phyloP scores from a whole-genome alignment of 805 yeast species.

The Grigorovia humatica region DNA sequence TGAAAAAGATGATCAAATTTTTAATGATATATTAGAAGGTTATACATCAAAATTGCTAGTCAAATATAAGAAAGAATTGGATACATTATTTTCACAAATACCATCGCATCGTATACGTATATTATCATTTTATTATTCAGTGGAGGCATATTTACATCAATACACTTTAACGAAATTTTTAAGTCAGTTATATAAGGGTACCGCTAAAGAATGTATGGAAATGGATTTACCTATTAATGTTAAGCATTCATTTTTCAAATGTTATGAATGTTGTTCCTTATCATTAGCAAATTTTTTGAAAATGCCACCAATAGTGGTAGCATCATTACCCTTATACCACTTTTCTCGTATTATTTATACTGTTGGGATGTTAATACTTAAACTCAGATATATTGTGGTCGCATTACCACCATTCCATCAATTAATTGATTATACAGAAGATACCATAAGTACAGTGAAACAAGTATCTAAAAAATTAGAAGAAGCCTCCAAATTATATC shows the following conservation, averaged over 20 bases:
- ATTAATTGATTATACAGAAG: slow-evolving; percentile 38
- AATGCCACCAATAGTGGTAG: slow-evolving; percentile 37
- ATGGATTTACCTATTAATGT: slow-evolving; percentile 22
- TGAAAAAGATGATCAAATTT: slow-evolving; percentile 4
- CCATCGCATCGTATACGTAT: slow-evolving; percentile 31
- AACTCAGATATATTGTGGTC: slow-evolving; percentile 45
- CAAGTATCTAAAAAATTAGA: slow-evolving; percentile 19
- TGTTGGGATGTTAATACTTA: slow-evolving; percentile 46
- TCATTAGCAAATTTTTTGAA: slow-evolving; percentile 40
- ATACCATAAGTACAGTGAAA: slow-evolving; percentile 29
- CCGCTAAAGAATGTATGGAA: slow-evolving; percentile 6
- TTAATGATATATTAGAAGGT: slow-evolving; percentile 11
- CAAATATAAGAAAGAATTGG: slow-evolving; percentile 42
- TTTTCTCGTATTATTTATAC: slow-evolving; percentile 52
- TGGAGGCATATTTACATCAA: slow-evolving; percentile 58
- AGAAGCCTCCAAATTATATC: slow-evolving; percentile 26
- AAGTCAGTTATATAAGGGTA: slow-evolving; percentile 5
- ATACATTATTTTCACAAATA: slow-evolving; percentile 32
- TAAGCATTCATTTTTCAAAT: slow-evolving; percentile 36
- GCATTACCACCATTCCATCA: slow-evolving; percentile 39
- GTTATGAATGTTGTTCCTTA: slow-evolving; percentile 44
- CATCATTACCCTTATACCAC: slow-evolving; percentile 47
- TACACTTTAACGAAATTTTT: slow-evolving; percentile 32
- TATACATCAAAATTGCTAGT: slow-evolving; percentile 11
- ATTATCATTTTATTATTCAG: slow-evolving; percentile 46